phyloP scores from a whole-genome alignment of 1,284 basidiomycete genomes.

The Wolfiporia cocos region DNA sequence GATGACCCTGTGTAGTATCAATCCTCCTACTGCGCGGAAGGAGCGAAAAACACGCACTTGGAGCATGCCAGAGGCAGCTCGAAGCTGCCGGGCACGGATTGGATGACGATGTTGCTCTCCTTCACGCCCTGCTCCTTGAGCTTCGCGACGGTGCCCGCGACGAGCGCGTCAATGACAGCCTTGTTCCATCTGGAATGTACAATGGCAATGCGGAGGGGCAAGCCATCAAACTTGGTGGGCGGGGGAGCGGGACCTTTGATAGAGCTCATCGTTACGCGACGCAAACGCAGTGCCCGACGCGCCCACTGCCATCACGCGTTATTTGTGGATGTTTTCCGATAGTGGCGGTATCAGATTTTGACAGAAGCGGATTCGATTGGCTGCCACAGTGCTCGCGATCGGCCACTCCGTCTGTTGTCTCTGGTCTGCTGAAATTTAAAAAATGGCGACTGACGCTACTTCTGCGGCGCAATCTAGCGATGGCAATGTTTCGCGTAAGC shows the following conservation, averaged over 20 bases:
- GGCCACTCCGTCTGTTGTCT: too few species aligned
- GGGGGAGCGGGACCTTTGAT: constrained; percentile 78
- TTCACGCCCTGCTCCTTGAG: constrained; percentile 85
- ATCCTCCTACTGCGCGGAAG: neutral
- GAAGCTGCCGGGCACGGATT: constrained; percentile 91
- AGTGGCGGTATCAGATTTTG: too few species aligned
- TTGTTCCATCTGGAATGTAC: constrained; percentile 95
- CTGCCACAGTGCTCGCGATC: too few species aligned
- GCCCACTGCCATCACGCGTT: constrained; percentile 7
- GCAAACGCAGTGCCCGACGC: neutral
- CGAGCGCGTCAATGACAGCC: constrained; percentile 76
- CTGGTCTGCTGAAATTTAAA: too few species aligned
- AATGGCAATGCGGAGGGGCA: constrained; percentile 77
- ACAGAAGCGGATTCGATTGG: too few species aligned
- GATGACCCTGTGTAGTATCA: constrained; percentile 53
- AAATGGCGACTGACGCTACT: too few species aligned
- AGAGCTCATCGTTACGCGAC: constrained; percentile 33
- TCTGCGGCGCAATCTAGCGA: too few species aligned
- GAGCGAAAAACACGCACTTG: constrained; percentile 44
- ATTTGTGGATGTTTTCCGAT: constrained; percentile 6
- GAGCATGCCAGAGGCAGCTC: constrained; percentile 86
- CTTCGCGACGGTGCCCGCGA: constrained; percentile 71
- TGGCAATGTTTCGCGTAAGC: too few species aligned
- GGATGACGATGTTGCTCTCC: constrained; percentile 84
- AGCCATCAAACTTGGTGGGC: constrained; percentile 67